These are phyloP conservation scores for Saccharomycopsis sp. DNA, from an alignment of 805 yeast species.

Conservation along the genomic window DNA sequence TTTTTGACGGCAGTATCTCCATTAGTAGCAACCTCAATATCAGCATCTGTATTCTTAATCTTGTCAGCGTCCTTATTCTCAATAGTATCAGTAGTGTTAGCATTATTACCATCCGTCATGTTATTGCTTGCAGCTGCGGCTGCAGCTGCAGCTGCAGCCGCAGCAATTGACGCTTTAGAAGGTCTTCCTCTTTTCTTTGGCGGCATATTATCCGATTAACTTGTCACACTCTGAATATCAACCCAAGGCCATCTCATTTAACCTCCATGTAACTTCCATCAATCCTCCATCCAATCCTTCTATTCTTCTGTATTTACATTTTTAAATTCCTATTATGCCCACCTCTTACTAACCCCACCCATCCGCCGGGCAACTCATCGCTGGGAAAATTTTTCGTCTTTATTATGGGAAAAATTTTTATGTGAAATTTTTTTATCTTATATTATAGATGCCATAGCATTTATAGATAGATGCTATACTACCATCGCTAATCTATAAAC, in stretches of 20 bases:
- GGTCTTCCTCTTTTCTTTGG: constrained; percentile 8
- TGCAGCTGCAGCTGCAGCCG: neutral
- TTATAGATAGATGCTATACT: neutral
- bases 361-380: neutral
- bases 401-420: constrained; percentile 7
- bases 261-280: no score
- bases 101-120: neutral
- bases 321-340: no score
- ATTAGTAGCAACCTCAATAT: no score
- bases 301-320: no score
- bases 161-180: neutral
- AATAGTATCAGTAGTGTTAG: neutral
- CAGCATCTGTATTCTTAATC: no score
- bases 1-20: no score
- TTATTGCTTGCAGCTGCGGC: neutral
- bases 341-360: no score
- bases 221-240: no score
- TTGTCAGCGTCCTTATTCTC: neutral
- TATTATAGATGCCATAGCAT: neutral
- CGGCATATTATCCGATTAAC: no score
- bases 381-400: neutral
- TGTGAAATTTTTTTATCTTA: neutral
- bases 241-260: neutral
- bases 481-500: neutral
- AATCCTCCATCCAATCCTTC: no score